Evolutionary conservation across 768 basidiomycete species (phyloP), one percentile per base, ranked within the genome.

Genomic region (Boletus vermiculosoides): DNA sequence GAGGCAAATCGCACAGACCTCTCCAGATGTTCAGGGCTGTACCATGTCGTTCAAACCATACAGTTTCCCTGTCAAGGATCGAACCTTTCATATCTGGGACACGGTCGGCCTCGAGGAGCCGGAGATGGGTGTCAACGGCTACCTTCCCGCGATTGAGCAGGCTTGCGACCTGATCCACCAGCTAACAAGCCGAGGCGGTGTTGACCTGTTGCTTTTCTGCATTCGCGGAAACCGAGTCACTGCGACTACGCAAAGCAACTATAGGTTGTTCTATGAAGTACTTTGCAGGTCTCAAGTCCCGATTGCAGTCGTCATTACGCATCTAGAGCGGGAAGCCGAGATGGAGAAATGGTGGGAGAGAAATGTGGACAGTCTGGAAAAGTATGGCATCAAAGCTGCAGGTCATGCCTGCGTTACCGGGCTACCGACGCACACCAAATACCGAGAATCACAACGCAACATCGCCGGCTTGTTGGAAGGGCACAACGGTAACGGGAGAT

Each of bases 191-290:
- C 60, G 50, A 15, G 74, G 66, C 1, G 79, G 80, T 33, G 64
- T 81, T 15, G 69, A 70, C 57, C 72, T 80, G 25, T 66, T 80
- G 1, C 66, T 80, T 0, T 79, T 73, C 58, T 73, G 73, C 58
- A 74, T 80, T 20, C 73, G 76, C 3, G 76, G 71, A 12, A 74
- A 77, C n/a, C 64, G 76, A 40, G 70, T 78, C 63, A 75, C 69
- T 9, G 73, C 71, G 45, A 66, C 65, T 1, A 65, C 70, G 39
- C 66, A 70, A 50, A 71, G 71, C 56, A 80, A 79, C 64, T 80
- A 77, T 61, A 63, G 66, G 50, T 39, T 79, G 31, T 77, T 79
- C 63, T 68, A 67, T n/a, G 72, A 80, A 42, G 71, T 78, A 11
- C 72, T 80, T 13, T 80, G 79, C 56, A 66, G 59, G 45, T 57